Base-by-base conservation (phyloP, 2,329 filamentous ascomycete genomes). In the Eutypella sp. region DNA sequence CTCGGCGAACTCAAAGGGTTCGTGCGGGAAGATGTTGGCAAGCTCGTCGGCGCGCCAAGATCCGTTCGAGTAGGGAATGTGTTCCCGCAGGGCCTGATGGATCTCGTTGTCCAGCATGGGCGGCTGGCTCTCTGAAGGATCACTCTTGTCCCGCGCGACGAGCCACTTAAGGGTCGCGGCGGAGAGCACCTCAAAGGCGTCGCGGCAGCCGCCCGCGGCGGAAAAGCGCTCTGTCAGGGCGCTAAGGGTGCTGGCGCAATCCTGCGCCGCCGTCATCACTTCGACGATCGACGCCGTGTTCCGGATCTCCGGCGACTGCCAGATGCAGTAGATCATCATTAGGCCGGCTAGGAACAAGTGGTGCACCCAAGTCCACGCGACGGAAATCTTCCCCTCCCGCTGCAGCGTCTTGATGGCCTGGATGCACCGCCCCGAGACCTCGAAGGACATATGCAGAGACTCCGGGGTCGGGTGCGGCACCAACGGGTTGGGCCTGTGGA, bases 341-440 rank as follows among this genome's bases (percentile, higher is more conserved):
- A 66, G 45, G 15, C 63, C 63, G 2, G 63, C 62, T 38, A 66
- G 53, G 49, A 66, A 63, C 29, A 66, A 55, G 11, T 58, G 54
- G 46, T 66, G 62, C 1, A 62, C 60, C 27, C 46, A 59, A 47
- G 52, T 61, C 63, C 63, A 66, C 15, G 59, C 44, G 19, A 64
- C 54, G 33, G 59, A 60, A 36, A 65, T 48, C 40, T 53, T 59
- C 4, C 56, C 54, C 23, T 65, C 60, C 22, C 60, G 57, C 37
- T 66, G 60, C 39, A 65, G 46, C 4, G 51, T 50, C 34, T 63
- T 61, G 27, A 64, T 60, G 20, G 54, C 55, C 15, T 42, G 41
- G 42, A 65, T 65, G 16, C 58, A 45, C 22, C 57, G 56, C 44
- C 49, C 57, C n/a, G 63, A 50, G 5, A 56, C 53, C 10, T 59